Base-by-base conservation (phyloP, 1,284 basidiomycete species). In the Papiliotrema flavescens region DNA sequence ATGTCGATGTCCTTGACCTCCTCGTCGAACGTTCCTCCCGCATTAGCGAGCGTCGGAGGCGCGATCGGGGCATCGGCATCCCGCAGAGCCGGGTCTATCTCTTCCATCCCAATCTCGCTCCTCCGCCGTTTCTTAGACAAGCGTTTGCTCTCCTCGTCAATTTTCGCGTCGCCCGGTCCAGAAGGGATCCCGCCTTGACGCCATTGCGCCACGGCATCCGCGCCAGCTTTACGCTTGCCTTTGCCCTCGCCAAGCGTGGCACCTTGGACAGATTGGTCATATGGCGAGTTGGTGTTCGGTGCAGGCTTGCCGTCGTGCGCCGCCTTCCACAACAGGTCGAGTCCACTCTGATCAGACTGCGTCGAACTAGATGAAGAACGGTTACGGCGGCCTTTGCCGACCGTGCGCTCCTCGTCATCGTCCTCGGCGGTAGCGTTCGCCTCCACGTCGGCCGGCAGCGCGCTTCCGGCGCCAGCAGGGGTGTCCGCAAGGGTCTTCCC, bases 201-300 rank as follows among this genome's bases (percentile, higher is more conserved):
- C 73, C 73, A 74, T 53, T 74, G 69, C n/a, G 67, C 70, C 0
- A 74, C 73, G 0, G 70, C 70, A 46, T 74, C 71, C 11, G 69
- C 68, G 4, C 72, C 72, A 1, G 65, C 69, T 56, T 71, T 72
- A 17, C 73, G 63, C 52, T 73, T 73, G 15, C 66, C 65, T 40
- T 70, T 68, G 22, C 56, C 54, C 11, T 70, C 68, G 6, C 28
- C 28, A 11, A 11, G 6, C 28, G 28, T 5, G 20, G 39, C 34
- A 4, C 43, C 23, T 17, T 42, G 34, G 13, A 34, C 51, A 24
- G 41, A 44, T 7, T 42, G 34, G 7, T 44, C 54, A 22, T 46
- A 47, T 2, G 49, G 41, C 11, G 50, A 35, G 11, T 53, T 44
- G 24, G 37, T 36, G n/a, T 28, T 36, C 9, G 24, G 37, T 11